Evolutionary conservation across 352 stramenopile species (phyloP).

Genomic region (Globisporangium acanthophoron): DNA sequence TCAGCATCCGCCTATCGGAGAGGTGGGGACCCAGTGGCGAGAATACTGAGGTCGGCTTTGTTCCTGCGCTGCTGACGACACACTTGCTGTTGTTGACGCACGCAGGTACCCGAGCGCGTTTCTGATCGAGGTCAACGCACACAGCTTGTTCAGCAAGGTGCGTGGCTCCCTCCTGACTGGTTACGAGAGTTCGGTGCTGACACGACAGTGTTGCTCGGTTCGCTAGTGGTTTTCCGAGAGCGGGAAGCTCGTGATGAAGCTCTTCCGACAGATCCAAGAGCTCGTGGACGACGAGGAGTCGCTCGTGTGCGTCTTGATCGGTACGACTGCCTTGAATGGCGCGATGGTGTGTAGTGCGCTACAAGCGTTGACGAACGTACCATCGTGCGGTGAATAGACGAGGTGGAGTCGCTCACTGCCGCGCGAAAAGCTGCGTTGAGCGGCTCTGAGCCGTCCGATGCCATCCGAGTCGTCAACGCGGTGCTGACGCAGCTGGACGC

Average conservation of each 20-base stretch:
- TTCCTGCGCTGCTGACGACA: background rate
- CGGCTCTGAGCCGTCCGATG: constrained; percentile 86
- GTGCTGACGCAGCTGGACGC: constrained; percentile 87
- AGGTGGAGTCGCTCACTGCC: constrained; percentile 90
- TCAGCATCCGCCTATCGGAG: constrained; percentile 81
- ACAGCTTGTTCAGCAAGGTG: constrained; percentile 90
- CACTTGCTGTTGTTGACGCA: background rate
- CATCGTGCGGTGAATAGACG: constrained; percentile 39
- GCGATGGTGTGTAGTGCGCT: too few species aligned
- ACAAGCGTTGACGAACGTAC: background rate
- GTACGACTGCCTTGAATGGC: constrained; percentile 16
- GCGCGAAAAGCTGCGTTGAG: constrained; percentile 61
- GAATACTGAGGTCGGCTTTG: too few species aligned
- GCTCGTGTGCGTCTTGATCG: constrained; percentile 91
- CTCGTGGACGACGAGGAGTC: constrained; percentile 84
- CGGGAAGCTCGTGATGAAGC: constrained; percentile 90
- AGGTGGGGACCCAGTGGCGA: constrained; percentile 24
- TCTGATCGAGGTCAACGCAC: constrained; percentile 90
- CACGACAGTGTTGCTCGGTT: background rate
- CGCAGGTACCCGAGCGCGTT: constrained; percentile 55
- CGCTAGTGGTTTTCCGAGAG: constrained; percentile 92
- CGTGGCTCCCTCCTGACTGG: background rate
- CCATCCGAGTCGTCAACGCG: constrained; percentile 90
- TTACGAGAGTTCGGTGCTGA: background rate
- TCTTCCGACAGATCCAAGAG: constrained; percentile 90